These are phyloP conservation scores for Harringtonia lauricola DNA, from an alignment of 2,329 filamentous ascomycete genomes.

Conservation along the genomic window DNA sequence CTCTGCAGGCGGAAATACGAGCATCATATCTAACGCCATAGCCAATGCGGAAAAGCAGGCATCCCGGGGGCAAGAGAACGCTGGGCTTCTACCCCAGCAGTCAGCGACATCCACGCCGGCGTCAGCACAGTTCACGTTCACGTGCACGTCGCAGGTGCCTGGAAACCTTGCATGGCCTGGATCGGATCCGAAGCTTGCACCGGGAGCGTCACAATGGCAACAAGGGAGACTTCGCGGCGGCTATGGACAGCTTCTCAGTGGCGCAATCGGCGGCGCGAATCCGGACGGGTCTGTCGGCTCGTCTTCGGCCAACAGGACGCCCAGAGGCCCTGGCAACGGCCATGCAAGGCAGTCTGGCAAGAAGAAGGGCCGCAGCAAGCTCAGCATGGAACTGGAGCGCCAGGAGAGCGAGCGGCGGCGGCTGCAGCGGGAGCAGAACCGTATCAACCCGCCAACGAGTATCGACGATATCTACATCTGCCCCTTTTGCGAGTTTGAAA, in stretches of 20 bases:
- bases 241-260: background rate
- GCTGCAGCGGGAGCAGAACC: conserved; percentile 66
- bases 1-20: conserved; percentile 28
- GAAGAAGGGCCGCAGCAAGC: conserved; percentile 55
- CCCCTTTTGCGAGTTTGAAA: conserved; percentile 96
- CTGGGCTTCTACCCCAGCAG: conserved; percentile 62
- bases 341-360: conserved; percentile 19
- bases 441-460: conserved; percentile 57
- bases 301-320: background rate
- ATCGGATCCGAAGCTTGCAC: conserved; percentile 5
- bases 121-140: conserved; percentile 91
- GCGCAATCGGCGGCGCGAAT: background rate
- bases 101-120: conserved; percentile 51
- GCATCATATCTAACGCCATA: conserved; percentile 88
- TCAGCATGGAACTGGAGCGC: conserved; percentile 58
- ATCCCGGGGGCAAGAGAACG: conserved; percentile 61
- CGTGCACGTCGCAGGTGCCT: conserved; percentile 80
- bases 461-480: conserved; percentile 92
- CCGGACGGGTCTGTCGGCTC: background rate
- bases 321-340: background rate
- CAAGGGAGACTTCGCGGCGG: conserved; percentile 2
- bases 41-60: conserved; percentile 70
- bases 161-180: conserved; percentile 62
- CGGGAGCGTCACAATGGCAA: conserved; percentile 3
- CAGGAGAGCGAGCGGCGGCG: conserved; percentile 70